These are phyloP conservation scores for Excoecaria agallocha DNA, from an alignment of 345 rosid species.

Conservation along the genomic window DNA sequence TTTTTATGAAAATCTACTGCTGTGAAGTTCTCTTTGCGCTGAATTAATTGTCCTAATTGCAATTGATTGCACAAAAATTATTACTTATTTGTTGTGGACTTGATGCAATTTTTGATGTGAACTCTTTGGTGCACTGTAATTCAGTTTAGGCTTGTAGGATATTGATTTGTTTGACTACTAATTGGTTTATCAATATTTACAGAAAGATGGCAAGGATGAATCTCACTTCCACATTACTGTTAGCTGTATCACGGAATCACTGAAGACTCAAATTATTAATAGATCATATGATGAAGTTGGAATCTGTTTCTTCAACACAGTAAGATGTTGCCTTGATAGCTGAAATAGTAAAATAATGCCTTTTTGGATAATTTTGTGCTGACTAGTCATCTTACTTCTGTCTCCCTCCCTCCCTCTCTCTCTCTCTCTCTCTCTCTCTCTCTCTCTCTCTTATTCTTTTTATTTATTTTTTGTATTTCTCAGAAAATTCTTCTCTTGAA, in stretches of 20 bases:
- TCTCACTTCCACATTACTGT: slow-evolving; percentile 68
- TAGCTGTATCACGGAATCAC: slow-evolving; percentile 63
- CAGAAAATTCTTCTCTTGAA: not conserved
- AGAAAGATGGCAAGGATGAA: slow-evolving; percentile 62
- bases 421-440: too few relatives aligned
- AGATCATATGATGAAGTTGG: slow-evolving; percentile 83
- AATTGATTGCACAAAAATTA: not conserved
- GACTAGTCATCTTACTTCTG: not conserved
- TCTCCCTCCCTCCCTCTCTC: too few relatives aligned
- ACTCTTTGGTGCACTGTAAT: not conserved
- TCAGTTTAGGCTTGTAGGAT: not conserved
- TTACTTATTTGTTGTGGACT: too few relatives aligned
- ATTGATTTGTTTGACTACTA: not conserved
- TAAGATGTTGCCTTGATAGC: slow-evolving; percentile 29
- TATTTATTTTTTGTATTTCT: too few relatives aligned
- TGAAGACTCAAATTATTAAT: slow-evolving; percentile 79
- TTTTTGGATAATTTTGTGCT: not conserved
- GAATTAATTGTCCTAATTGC: not conserved
- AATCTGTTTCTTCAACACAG: slow-evolving; percentile 88
- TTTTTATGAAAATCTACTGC: not conserved
- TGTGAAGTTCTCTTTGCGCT: not conserved
- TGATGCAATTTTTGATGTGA: not conserved
- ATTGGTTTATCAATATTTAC: slow-evolving; percentile 25
- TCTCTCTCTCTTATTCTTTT: too few relatives aligned
- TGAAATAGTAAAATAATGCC: not conserved